Conservation (phyloP, 129 eudicot species). For the Pittosporum tobira region DNA sequence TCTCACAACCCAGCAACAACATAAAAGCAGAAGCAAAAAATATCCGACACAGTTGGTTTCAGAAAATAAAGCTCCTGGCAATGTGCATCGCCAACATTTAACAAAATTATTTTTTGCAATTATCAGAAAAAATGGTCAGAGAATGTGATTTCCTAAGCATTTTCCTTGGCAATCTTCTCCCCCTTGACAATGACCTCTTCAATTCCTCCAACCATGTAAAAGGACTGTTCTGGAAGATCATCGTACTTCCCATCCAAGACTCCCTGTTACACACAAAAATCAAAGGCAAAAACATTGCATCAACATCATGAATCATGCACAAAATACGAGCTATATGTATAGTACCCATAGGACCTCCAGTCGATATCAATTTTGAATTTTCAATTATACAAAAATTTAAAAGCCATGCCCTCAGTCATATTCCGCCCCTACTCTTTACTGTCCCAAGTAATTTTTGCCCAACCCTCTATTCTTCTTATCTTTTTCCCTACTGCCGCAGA, state of each 20-base stretch:
- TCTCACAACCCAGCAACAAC: constrained; percentile 28
- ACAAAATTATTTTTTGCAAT: constrained; percentile 43
- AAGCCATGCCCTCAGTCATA: too few species aligned
- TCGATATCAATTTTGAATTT: too few species aligned
- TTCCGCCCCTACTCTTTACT: too few species aligned
- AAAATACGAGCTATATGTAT: too few species aligned
- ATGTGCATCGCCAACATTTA: constrained; percentile 31
- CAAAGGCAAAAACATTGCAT: neutral
- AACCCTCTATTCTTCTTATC: too few species aligned
- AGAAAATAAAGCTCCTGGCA: constrained; percentile 35
- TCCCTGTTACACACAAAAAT: constrained; percentile 39
- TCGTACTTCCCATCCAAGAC: constrained; percentile 94
- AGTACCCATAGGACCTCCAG: too few species aligned
- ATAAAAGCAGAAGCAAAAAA: constrained; percentile 21
- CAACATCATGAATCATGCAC: neutral
- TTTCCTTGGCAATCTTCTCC: constrained; percentile 90
- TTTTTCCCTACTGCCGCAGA: too few species aligned
- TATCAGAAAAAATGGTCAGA: constrained; percentile 17
- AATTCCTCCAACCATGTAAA: constrained; percentile 98
- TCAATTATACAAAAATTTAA: neutral
- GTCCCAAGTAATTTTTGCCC: too few species aligned
- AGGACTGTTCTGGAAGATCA: constrained; percentile 85
- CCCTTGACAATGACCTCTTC: constrained; percentile 96
- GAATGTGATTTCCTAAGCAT: constrained; percentile 24
- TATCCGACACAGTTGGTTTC: constrained; percentile 24